Base-by-base conservation (phyloP, 1,284 basidiomycete species). In the Ustilago cynodontis region DNA sequence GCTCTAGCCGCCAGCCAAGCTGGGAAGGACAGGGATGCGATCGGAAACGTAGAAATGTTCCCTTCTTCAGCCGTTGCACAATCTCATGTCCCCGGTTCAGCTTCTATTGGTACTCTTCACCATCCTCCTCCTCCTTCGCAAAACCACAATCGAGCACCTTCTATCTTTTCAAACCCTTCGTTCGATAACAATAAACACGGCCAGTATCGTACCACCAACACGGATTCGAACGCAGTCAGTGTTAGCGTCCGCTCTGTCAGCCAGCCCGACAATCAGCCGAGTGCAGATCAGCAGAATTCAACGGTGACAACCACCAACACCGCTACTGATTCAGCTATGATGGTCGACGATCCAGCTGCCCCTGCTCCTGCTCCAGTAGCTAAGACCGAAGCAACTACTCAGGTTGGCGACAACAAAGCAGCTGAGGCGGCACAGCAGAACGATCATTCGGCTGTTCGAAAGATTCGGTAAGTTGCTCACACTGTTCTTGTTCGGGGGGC, bases 11-110 rank as follows among this genome's bases (percentile, higher is more conserved):
- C 47, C 14, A 18, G 22, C 24, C 43, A 47, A 39, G 9, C 22
- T 29, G 26, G 24, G 22, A 13, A 49, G 6, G 57, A 20, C 5
- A 35, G 43, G 22, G 60, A 56, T 29, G 24, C 33, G n/a, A 22
- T 33, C 6, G 52, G 49, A 35, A 72, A 47, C 22, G 60, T 66
- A 14, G 70, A 67, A 43, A 66, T 72, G 70, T 66, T 56, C 26
- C 70, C 70, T 1, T 67, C 70, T 3, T 72, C 70, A 0, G 70
- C 70, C 0, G 70, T 72, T 0, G 70, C 70, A 28, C 64, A 66
- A 18, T 52, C 64, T 18, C 59, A 72, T n/a, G 45, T 59, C 16
- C 64, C 70, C 10, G 70, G 70, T 20, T 63, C 64, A 22, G 57
- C 56, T 41, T 41, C 37, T 4, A 49, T 65, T 2, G 59, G 61